Base-by-base conservation (phyloP, 2,329 filamentous ascomycete genomes). In the Leptographium flavum region DNA sequence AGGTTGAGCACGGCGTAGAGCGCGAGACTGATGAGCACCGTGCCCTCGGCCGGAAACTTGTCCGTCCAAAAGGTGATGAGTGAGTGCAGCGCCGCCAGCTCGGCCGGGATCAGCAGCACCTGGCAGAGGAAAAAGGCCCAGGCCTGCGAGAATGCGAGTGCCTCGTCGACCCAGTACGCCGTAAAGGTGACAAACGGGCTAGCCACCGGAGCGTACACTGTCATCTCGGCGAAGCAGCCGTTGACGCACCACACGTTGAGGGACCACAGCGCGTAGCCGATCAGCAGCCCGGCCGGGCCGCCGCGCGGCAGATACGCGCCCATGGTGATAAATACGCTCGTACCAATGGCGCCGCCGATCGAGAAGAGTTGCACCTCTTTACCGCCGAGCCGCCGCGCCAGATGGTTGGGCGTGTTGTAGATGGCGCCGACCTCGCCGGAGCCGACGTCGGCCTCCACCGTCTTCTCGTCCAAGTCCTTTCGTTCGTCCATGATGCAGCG, bases 111-210 rank as follows among this genome's bases (percentile, higher is more conserved):
- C 76, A 49, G 77, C 44, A 71, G 66, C 17, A 65, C 65, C 28
- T 67, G 64, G 43, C 67, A 63, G 48, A 67, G 68, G 61, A 64
- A 71, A 49, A 70, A 71, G 28, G 69, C 68, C 66, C 66, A 71
- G 4, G 67, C 64, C 13, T 71, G 53, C 1, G 68, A 64, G 45
- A 69, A 72, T 23, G 63, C 66, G 10, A 67, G 57, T 3, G 65
- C 63, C 39, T 63, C 61, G 46, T 69, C 65, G 36, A 68, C 65
- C 44, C 38, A 46, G 2, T 37, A 7, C 3, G 38, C 38, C 8
- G 38, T 82, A 54, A 87, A 85, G 17, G 79, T 77, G 57, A 87
- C 83, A 57, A 87, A 87, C 0, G 82, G 81, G 32, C 80, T 84
- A 0, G 81, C 83, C 45, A 87, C 83, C 7, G 83, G 83, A 3